phyloP scores from a whole-genome alignment of 2,329 filamentous ascomycete species.

The Graphium sp. region DNA sequence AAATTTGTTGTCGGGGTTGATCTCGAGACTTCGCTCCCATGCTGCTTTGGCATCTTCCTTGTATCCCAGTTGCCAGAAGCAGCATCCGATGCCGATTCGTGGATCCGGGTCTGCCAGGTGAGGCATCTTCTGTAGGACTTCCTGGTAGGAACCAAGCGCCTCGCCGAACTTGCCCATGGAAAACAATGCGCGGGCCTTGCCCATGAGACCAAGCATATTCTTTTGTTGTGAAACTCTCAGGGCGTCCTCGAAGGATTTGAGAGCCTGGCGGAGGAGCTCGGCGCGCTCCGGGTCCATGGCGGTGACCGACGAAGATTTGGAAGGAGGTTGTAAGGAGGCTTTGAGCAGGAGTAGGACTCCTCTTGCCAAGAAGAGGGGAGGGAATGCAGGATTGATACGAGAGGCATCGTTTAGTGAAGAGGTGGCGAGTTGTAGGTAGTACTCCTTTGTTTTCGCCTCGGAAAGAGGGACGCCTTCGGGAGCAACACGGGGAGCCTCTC shows the following conservation, averaged over 20 bases:
- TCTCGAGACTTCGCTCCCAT: slow-evolving; percentile 68
- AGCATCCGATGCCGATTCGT: slow-evolving; percentile 88
- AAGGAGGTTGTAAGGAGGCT: slow-evolving; percentile 66
- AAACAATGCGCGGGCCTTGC: slow-evolving; percentile 73
- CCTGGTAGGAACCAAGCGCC: slow-evolving; percentile 71
- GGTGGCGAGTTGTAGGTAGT: slow-evolving; percentile 82
- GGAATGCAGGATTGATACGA: slow-evolving; percentile 80
- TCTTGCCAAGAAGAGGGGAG: slow-evolving; percentile 77
- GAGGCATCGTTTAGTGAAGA: slow-evolving; percentile 88
- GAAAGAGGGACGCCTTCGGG: slow-evolving; percentile 46
- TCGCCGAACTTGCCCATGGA: slow-evolving; percentile 77
- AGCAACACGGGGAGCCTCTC: slow-evolving; percentile 51
- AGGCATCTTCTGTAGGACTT: slow-evolving; percentile 71
- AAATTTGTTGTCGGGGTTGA: slow-evolving; percentile 70
- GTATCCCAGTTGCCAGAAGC: slow-evolving; percentile 90
- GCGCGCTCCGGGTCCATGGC: slow-evolving; percentile 56
- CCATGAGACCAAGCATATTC: slow-evolving; percentile 86
- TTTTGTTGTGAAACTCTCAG: slow-evolving; percentile 67
- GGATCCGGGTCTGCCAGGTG: slow-evolving; percentile 85
- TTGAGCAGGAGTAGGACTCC: slow-evolving; percentile 79
- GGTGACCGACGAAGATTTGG: slow-evolving; percentile 38
- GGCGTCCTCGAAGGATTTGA: slow-evolving; percentile 92
- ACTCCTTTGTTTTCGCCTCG: slow-evolving; percentile 80
- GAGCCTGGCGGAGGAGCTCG: slow-evolving; percentile 67
- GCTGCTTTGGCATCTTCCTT: slow-evolving; percentile 83